A percentile compares a stretch with the other conserved stretches of the same genome.
Evolutionary conservation across 1,284 basidiomycete genomes (phyloP).

Genomic region (Anthracocystis walkeri): DNA sequence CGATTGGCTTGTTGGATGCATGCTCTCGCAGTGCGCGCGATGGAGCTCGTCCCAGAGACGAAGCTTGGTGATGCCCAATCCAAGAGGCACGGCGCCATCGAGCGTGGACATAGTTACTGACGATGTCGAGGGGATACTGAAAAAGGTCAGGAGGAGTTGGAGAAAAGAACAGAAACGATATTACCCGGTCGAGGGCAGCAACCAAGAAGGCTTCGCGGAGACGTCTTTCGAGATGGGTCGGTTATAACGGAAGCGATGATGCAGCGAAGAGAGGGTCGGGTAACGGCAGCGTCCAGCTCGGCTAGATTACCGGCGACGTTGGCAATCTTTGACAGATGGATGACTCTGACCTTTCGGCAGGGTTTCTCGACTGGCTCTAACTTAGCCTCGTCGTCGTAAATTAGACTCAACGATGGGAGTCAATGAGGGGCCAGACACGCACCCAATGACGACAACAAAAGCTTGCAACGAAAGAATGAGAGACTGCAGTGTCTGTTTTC

Average conservation of each 20-base stretch:
- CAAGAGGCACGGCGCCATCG: constrained; percentile 36
- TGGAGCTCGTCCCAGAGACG: constrained; percentile 46
- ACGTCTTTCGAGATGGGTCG: constrained; percentile 3
- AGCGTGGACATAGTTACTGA: constrained; percentile 33
- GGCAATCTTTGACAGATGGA: constrained; percentile 10
- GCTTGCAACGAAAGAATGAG: neutral
- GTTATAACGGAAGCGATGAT: constrained; percentile 3
- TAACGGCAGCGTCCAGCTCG: neutral
- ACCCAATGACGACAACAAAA: neutral
- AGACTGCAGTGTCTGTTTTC: neutral
- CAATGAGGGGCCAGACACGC: neutral
- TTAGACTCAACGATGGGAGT: neutral
- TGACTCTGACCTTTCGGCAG: neutral
- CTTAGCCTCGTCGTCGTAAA: neutral
- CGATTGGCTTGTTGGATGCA: neutral
- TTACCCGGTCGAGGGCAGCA: neutral
- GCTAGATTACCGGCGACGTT: constrained; percentile 6
- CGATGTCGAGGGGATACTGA: too few species aligned
- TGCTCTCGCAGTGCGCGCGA: constrained; percentile 18
- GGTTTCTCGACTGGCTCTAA: neutral
- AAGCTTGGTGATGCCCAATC: constrained; percentile 43
- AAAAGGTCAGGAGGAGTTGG: too few species aligned
- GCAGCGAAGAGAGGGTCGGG: neutral
- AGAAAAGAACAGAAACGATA: constrained; percentile 1
- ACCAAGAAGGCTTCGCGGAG: neutral